Evolutionary conservation across 1,284 basidiomycete genomes (phyloP).

Genomic region (Pulveroboletus sp.): DNA sequence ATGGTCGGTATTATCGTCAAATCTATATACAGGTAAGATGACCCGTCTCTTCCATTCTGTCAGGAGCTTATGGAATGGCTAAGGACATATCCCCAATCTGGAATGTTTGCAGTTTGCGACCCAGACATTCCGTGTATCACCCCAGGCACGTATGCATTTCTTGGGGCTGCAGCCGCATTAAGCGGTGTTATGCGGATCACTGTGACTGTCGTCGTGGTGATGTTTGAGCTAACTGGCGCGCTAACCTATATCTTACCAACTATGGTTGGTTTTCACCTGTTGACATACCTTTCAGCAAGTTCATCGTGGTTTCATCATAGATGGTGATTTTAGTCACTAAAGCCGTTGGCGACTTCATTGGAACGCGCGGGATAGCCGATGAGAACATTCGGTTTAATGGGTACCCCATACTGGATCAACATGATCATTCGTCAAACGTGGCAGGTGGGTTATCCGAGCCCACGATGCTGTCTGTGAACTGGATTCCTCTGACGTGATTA

Average conservation of each 20-base stretch:
- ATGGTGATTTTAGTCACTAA: constrained; percentile 96
- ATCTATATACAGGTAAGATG: constrained; percentile 78
- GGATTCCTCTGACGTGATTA: constrained; percentile 34
- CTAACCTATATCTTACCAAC: constrained; percentile 97
- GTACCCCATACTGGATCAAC: constrained; percentile 93
- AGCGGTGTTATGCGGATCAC: constrained; percentile 97
- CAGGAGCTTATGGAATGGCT: background rate
- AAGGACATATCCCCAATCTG: constrained; percentile 79
- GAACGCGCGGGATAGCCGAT: constrained; percentile 92
- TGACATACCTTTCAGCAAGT: background rate
- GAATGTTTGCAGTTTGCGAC: constrained; percentile 88
- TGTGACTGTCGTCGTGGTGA: constrained; percentile 97
- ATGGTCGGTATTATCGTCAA: constrained; percentile 97
- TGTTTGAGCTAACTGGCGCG: constrained; percentile 97
- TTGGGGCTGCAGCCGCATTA: constrained; percentile 93
- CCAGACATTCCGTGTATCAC: constrained; percentile 97
- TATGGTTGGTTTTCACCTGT: constrained; percentile 65
- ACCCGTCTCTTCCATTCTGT: background rate
- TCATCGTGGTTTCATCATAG: constrained; percentile 44
- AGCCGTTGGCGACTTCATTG: constrained; percentile 94
- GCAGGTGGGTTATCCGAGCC: constrained; percentile 60
- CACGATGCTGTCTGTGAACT: background rate
- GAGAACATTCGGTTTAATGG: constrained; percentile 98
- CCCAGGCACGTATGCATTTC: constrained; percentile 95
- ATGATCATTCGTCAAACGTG: constrained; percentile 86